These are phyloP conservation scores for Thermomucor indicae-seudaticae DNA, from an alignment of 371 early-diverging fungal genomes.

Conservation along the genomic window DNA sequence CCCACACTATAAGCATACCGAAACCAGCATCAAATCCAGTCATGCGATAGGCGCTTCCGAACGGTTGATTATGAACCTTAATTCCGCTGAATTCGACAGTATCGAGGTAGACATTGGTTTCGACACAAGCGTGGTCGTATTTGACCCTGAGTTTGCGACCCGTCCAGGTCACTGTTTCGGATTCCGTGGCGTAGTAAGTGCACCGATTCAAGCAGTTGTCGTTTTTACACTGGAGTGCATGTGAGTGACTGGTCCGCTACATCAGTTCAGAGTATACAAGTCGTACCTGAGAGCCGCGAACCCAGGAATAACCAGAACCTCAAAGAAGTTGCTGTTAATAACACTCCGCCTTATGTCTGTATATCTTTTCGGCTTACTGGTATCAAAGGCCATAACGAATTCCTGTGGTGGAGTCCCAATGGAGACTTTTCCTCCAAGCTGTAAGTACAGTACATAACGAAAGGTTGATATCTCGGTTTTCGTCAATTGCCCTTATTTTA, in stretches of 20 bases:
- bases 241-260: background rate
- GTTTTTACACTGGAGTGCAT: slow-evolving; percentile 6
- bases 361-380: slow-evolving; percentile 21
- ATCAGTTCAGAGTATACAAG: background rate
- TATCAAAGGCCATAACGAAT: slow-evolving; percentile 42
- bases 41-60: slow-evolving; percentile 45
- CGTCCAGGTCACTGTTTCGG: slow-evolving; percentile 20
- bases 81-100: slow-evolving; percentile 35
- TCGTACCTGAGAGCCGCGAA: slow-evolving; percentile 35
- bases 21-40: slow-evolving; percentile 39
- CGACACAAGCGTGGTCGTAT: slow-evolving; percentile 39
- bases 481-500: too few species aligned
- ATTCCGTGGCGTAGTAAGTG: slow-evolving; percentile 35
- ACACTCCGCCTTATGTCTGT: background rate
- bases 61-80: slow-evolving; percentile 31
- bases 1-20: slow-evolving; percentile 21
- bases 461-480: background rate
- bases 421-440: slow-evolving; percentile 42
- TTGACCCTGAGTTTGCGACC: slow-evolving; percentile 36
- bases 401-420: slow-evolving; percentile 43
- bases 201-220: slow-evolving; percentile 27
- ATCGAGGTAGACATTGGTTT: slow-evolving; percentile 35
- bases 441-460: background rate
- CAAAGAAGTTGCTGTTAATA: slow-evolving; percentile 16
- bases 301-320: slow-evolving; percentile 39